Evolutionary conservation across 2,329 filamentous ascomycete species (phyloP).

Genomic region (Neocatenulostroma microsporum): DNA sequence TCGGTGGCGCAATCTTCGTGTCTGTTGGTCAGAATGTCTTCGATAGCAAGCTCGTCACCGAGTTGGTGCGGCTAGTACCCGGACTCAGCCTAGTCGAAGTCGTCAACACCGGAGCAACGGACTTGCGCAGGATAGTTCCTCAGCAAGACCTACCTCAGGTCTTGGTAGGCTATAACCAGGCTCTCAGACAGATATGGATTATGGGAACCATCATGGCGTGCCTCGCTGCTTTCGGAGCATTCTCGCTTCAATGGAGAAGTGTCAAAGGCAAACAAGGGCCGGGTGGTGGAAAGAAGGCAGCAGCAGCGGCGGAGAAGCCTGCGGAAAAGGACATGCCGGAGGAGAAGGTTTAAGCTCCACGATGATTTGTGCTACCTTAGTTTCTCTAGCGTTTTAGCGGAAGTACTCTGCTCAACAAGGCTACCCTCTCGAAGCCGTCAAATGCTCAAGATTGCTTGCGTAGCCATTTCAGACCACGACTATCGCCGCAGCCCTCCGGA

Average conservation of each 20-base stretch:
- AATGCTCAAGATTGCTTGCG: too few species aligned
- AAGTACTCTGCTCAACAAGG: too few species aligned
- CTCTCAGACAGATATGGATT: slow-evolving; percentile 23
- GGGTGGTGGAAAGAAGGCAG: slow-evolving; percentile 1
- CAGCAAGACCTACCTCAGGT: slow-evolving; percentile 13
- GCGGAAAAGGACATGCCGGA: not conserved
- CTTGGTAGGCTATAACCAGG: slow-evolving; percentile 22
- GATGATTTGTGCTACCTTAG: too few species aligned
- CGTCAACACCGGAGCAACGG: slow-evolving; percentile 24
- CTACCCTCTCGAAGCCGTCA: too few species aligned
- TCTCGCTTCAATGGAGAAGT: slow-evolving; percentile 23
- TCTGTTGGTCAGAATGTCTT: slow-evolving; percentile 12
- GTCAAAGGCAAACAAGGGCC: slow-evolving; percentile 11
- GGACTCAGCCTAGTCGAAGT: slow-evolving; percentile 15
- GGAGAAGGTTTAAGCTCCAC: not conserved
- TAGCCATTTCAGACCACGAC: too few species aligned
- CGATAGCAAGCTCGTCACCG: slow-evolving; percentile 9
- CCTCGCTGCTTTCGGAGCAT: slow-evolving; percentile 18
- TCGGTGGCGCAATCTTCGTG: slow-evolving; percentile 39
- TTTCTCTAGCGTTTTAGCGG: too few species aligned
- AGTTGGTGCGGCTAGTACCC: slow-evolving; percentile 6
- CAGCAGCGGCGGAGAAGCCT: too few species aligned
- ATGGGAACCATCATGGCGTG: slow-evolving; percentile 14
- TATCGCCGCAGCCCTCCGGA: too few species aligned
- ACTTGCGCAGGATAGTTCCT: slow-evolving; percentile 20